phyloP scores from a whole-genome alignment of 257 asterid genomes.

The Cruciata laevipes region DNA sequence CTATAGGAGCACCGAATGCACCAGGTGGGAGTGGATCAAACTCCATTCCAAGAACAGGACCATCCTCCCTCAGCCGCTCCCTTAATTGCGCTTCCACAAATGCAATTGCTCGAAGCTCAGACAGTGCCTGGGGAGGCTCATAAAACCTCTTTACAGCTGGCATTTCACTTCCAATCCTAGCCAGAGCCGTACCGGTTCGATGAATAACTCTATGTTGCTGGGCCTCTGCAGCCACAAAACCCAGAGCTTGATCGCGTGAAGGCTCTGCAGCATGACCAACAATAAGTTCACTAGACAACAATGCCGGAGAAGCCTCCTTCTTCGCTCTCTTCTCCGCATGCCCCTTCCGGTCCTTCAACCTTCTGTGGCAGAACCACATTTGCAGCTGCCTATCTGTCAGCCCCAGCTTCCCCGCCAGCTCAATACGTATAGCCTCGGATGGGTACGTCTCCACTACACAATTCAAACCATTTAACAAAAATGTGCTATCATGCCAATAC shows the following conservation, averaged over 20 bases:
- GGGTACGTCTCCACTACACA: slow-evolving; percentile 69
- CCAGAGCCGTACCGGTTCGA: slow-evolving; percentile 68
- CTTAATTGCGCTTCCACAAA: slow-evolving; percentile 88
- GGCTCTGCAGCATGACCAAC: slow-evolving; percentile 27
- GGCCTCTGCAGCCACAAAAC: slow-evolving; percentile 31
- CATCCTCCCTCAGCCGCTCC: slow-evolving; percentile 76
- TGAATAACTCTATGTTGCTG: slow-evolving; percentile 43
- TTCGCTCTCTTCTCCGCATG: slow-evolving; percentile 42
- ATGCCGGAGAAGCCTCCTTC: slow-evolving; percentile 34
- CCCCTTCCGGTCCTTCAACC: slow-evolving; percentile 82
- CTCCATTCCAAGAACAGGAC: slow-evolving; percentile 95
- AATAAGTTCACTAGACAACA: slow-evolving; percentile 27
- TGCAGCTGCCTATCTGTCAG: slow-evolving; percentile 84
- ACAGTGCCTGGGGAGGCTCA: slow-evolving; percentile 67
- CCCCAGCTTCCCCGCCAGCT: slow-evolving; percentile 68
- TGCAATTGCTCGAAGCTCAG: slow-evolving; percentile 67
- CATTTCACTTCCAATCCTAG: slow-evolving; percentile 52
- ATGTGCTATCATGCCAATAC: neutral
- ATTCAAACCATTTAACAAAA: slow-evolving; percentile 10
- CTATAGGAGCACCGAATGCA: slow-evolving; percentile 81
- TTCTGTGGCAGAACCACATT: slow-evolving; percentile 97
- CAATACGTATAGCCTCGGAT: slow-evolving; percentile 68
- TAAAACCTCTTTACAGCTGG: slow-evolving; percentile 57
- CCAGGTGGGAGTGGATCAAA: slow-evolving; percentile 94
- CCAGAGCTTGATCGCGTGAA: slow-evolving; percentile 32